Evolutionary conservation across 2,329 filamentous ascomycete genomes (phyloP).

Genomic region (Arthrobotrys megalospora): DNA sequence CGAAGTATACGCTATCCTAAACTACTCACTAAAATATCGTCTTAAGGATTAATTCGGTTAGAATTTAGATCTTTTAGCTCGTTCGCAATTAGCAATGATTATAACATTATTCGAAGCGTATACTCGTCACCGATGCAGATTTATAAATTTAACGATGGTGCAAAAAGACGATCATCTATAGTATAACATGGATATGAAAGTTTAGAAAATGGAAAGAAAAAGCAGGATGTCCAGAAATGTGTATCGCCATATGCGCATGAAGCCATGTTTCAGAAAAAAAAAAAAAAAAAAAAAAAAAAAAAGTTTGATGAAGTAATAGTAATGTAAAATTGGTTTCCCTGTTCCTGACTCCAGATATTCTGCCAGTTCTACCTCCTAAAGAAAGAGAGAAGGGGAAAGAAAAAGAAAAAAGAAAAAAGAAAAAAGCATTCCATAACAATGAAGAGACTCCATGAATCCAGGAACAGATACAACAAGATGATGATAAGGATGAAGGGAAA

Average conservation of each 20-base stretch:
- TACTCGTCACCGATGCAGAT: not conserved
- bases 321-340: slow-evolving; percentile 4
- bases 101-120: not conserved
- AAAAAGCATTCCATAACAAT: slow-evolving; percentile 13
- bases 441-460: slow-evolving; percentile 4
- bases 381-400: too few relatives aligned
- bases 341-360: slow-evolving; percentile 18
- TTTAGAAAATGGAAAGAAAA: not conserved
- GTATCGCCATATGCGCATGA: slow-evolving; percentile 9
- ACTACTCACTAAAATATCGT: too few relatives aligned
- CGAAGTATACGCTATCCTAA: not conserved
- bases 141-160: not conserved
- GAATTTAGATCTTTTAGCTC: too few relatives aligned
- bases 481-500: not conserved
- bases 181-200: not conserved
- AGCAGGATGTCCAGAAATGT: slow-evolving; percentile 12
- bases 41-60: too few relatives aligned
- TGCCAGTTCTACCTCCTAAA: not conserved
- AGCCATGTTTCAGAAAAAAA: too few relatives aligned
- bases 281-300: not conserved
- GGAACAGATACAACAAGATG: not conserved
- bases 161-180: slow-evolving; percentile 1
- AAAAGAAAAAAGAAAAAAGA: not conserved
- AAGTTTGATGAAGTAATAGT: too few relatives aligned
- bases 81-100: not conserved